Conservation (phyloP, 2,329 filamentous ascomycete species). For the Fusarium nanum region DNA sequence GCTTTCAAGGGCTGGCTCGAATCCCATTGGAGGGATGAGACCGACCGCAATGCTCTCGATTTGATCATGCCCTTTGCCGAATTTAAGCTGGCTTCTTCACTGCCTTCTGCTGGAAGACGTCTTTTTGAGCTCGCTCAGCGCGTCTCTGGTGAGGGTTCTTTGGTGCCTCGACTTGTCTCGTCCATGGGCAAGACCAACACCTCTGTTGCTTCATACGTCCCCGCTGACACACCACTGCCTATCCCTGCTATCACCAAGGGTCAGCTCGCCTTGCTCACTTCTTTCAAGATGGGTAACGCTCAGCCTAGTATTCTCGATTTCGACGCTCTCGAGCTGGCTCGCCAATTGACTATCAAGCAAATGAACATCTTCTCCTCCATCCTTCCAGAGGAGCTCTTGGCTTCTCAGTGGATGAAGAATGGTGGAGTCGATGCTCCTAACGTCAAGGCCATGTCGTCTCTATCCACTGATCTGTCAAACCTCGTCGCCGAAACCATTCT, state of each 20-base stretch:
- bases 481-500: constrained; percentile 94
- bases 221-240: constrained; percentile 78
- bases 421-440: constrained; percentile 82
- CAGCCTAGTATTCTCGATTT: constrained; percentile 86
- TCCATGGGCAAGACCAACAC: constrained; percentile 90
- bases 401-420: constrained; percentile 94
- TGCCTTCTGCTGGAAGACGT: constrained; percentile 84
- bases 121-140: constrained; percentile 83
- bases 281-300: constrained; percentile 78
- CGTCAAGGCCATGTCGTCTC: constrained; percentile 90
- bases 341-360: constrained; percentile 92
- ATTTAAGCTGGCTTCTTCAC: constrained; percentile 71
- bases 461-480: constrained; percentile 93
- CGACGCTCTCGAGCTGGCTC: constrained; percentile 88
- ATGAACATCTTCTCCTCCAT: constrained; percentile 93
- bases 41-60: constrained; percentile 79
- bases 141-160: constrained; percentile 77
- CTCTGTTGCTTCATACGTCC: constrained; percentile 75
- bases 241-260: constrained; percentile 77
- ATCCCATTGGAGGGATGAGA: constrained; percentile 89
- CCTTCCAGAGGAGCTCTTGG: constrained; percentile 89
- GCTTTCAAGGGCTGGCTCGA: constrained; percentile 98
- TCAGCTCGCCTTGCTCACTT: constrained; percentile 76
- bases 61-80: constrained; percentile 85
- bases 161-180: constrained; percentile 85